Percentiles rank a stretch among this genome's conserved stretches.
These are phyloP conservation scores for Zygosaccharomyces sapae DNA, from an alignment of 1,139 yeast species.

Conservation along the genomic window DNA sequence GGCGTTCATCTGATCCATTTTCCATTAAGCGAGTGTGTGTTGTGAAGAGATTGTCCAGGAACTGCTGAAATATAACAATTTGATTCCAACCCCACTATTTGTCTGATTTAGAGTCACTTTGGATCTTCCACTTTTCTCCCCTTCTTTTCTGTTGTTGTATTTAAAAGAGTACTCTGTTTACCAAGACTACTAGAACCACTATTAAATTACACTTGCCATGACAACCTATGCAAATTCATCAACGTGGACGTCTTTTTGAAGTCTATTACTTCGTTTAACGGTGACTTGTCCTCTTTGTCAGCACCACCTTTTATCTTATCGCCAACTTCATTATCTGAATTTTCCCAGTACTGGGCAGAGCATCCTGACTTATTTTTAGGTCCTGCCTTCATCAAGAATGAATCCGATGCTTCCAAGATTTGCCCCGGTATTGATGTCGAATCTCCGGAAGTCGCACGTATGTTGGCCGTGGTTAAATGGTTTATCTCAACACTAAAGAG, in stretches of 20 bases:
- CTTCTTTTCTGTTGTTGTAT: too few species aligned
- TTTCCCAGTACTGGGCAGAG: constrained; percentile 91
- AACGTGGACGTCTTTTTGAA: constrained; percentile 77
- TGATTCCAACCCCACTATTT: too few species aligned
- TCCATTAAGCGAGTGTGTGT: too few species aligned
- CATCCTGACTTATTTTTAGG: constrained; percentile 78
- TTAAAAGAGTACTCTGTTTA: too few species aligned
- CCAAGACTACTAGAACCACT: too few species aligned
- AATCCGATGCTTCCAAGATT: constrained; percentile 36
- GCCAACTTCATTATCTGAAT: constrained; percentile 83
- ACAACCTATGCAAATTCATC: constrained; percentile 34
- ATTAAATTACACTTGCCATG: constrained; percentile 11
- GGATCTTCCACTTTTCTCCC: too few species aligned
- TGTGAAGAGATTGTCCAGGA: too few species aligned
- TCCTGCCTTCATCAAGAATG: constrained; percentile 48
- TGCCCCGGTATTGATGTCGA: constrained; percentile 35
- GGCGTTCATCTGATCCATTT: too few species aligned
- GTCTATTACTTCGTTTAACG: constrained; percentile 89
- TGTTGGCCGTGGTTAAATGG: constrained; percentile 84
- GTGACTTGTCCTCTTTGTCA: constrained; percentile 86
- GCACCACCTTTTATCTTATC: constrained; percentile 97
- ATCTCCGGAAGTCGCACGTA: constrained; percentile 41
- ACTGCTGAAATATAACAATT: too few species aligned
- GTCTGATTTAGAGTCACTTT: too few species aligned
- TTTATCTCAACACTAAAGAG: constrained; percentile 86